A percentile compares a stretch with the other conserved stretches of the same genome.
Conservation (phyloP, 2,329 filamentous ascomycete genomes). For the Lasiodiplodia sp. region DNA sequence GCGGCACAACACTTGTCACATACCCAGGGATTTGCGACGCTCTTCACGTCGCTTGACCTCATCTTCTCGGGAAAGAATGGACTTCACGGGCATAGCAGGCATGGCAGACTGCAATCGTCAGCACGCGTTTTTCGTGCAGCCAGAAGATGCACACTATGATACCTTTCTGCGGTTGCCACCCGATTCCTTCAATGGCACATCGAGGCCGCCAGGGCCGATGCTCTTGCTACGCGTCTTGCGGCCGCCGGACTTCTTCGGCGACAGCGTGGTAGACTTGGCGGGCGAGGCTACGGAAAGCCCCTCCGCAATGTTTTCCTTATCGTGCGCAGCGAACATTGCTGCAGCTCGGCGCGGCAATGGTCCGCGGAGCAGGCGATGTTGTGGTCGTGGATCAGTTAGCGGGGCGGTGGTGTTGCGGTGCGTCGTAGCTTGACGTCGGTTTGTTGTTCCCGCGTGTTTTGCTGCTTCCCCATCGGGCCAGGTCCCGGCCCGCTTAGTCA, state of each 20-base stretch:
- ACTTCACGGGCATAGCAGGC: constrained; percentile 60
- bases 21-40: constrained; percentile 85
- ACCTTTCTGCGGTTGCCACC: constrained; percentile 83
- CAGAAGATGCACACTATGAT: constrained; percentile 35
- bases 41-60: constrained; percentile 75
- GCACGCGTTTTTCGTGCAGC: constrained; percentile 11
- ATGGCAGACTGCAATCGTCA: constrained; percentile 52
- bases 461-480: constrained; percentile 29
- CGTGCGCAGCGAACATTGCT: constrained; percentile 41
- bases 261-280: constrained; percentile 38
- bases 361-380: neutral
- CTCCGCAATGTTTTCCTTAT: constrained; percentile 74
- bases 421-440: constrained; percentile 15
- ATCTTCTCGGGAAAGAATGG: constrained; percentile 65
- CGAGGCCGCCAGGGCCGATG: constrained; percentile 88
- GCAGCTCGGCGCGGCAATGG: neutral
- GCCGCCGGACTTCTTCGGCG: constrained; percentile 40
- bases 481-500: constrained; percentile 14
- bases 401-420: constrained; percentile 9
- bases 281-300: constrained; percentile 43
- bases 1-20: constrained; percentile 25
- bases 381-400: neutral
- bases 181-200: constrained; percentile 74
- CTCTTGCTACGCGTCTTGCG: constrained; percentile 81
- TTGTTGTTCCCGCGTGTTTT: constrained; percentile 30